phyloP scores from a whole-genome alignment of 495 filamentous ascomycete species.

The Lineolata rhizophorae region DNA sequence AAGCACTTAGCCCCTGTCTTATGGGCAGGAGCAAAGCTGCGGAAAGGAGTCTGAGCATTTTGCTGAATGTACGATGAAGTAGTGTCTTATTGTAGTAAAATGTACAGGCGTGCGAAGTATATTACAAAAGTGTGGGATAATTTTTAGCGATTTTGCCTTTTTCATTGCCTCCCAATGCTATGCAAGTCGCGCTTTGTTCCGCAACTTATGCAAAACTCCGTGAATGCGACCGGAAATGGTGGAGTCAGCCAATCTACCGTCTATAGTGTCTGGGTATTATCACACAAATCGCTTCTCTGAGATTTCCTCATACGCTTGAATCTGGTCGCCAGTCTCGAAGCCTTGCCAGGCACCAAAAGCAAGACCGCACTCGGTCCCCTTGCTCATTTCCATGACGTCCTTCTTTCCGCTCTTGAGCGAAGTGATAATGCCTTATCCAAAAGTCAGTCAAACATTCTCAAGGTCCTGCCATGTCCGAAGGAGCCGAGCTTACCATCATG shows the following conservation, averaged over 20 bases:
- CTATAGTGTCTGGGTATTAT: no score
- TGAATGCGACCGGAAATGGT: no score
- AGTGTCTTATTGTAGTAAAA: not conserved
- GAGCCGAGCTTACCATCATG: constrained; percentile 47
- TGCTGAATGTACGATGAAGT: no score
- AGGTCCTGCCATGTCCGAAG: constrained; percentile 1
- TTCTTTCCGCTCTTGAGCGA: constrained; percentile 86
- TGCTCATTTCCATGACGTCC: constrained; percentile 68
- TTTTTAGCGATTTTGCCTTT: no score
- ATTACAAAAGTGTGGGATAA: no score
- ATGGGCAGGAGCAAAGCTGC: constrained; percentile 19
- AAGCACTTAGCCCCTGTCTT: constrained; percentile 28
- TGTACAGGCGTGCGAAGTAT: not conserved
- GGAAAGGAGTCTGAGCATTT: constrained; percentile 19
- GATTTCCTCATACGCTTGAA: constrained; percentile 71
- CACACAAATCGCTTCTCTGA: constrained; percentile 48
- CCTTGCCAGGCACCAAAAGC: constrained; percentile 59
- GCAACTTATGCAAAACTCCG: no score
- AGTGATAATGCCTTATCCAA: constrained; percentile 38
- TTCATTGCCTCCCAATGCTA: no score
- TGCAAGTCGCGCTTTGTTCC: no score
- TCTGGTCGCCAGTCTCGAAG: constrained; percentile 58
- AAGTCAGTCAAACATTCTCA: constrained; percentile 6
- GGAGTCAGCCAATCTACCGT: no score
- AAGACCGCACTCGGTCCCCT: constrained; percentile 83